Evolutionary conservation across 2,329 filamentous ascomycete genomes (phyloP).

Genomic region (Colletotrichum siamense): DNA sequence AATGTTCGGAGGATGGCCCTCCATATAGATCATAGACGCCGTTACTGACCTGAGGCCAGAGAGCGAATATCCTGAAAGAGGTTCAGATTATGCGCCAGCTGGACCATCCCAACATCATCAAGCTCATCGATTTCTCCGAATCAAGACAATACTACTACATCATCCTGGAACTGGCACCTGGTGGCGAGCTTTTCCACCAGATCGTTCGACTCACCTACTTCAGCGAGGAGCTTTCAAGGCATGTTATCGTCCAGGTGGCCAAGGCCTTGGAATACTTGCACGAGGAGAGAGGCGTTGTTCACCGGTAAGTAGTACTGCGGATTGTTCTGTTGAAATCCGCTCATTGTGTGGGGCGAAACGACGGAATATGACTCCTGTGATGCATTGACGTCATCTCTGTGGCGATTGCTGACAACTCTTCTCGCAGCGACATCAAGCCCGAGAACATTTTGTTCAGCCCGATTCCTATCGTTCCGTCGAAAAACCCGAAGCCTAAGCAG

Average conservation of each 20-base stretch:
- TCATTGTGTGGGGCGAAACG: accelerated
- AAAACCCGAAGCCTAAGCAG: conserved; percentile 78
- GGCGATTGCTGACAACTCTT: not conserved
- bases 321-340: no score
- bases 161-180: conserved; percentile 90
- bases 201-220: conserved; percentile 98
- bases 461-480: conserved; percentile 80
- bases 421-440: conserved; percentile 88
- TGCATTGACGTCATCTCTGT: conserved; percentile 33
- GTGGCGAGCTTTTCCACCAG: conserved; percentile 97
- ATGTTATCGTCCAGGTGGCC: conserved; percentile 96
- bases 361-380: not conserved
- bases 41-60: conserved; percentile 57
- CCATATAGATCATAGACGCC: not conserved
- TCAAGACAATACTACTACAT: conserved; percentile 97
- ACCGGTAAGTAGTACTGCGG: conserved; percentile 72
- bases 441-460: conserved; percentile 96
- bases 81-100: conserved; percentile 98
- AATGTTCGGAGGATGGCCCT: conserved; percentile 22
- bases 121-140: conserved; percentile 91
- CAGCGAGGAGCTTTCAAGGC: conserved; percentile 91
- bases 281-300: conserved; percentile 93
- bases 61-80: conserved; percentile 97
- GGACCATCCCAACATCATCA: conserved; percentile 95
- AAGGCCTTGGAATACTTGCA: conserved; percentile 92